Evolutionary conservation across 1,284 basidiomycete genomes (phyloP).

Genomic region (Crepidotus sp.): DNA sequence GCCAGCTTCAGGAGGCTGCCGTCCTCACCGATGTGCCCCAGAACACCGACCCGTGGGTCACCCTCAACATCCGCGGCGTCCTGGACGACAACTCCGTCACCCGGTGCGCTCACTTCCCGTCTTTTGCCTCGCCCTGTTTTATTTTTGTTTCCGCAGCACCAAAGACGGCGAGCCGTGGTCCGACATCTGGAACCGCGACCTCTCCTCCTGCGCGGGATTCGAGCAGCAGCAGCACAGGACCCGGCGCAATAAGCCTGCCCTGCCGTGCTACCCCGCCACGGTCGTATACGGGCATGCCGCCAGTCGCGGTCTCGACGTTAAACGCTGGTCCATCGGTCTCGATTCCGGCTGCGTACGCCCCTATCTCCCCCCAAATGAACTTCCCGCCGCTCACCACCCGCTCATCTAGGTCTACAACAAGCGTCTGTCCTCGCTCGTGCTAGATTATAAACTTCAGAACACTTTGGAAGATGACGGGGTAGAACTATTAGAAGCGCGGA

Average conservation of each 20-base stretch:
- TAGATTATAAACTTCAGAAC: slow-evolving; percentile 25
- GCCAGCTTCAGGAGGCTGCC: slow-evolving; percentile 47
- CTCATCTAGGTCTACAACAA: slow-evolving; percentile 39
- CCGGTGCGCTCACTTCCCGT: slow-evolving; percentile 27
- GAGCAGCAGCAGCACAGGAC: slow-evolving; percentile 17
- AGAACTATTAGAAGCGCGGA: slow-evolving; percentile 10
- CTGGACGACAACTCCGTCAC: slow-evolving; percentile 41
- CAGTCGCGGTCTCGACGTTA: slow-evolving; percentile 64
- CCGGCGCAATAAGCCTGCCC: slow-evolving; percentile 19
- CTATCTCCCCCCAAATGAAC: not conserved
- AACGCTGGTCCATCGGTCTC: slow-evolving; percentile 71
- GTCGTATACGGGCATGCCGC: slow-evolving; percentile 84
- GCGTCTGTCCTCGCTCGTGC: slow-evolving; percentile 48
- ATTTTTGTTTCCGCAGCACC: slow-evolving; percentile 22
- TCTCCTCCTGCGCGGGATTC: slow-evolving; percentile 58
- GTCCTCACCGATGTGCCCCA: slow-evolving; percentile 60
- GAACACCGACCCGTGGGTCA: slow-evolving; percentile 65
- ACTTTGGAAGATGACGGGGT: not conserved
- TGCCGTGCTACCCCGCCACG: slow-evolving; percentile 66
- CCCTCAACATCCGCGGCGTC: slow-evolving; percentile 71
- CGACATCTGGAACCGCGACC: slow-evolving; percentile 63
- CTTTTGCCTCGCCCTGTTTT: not conserved
- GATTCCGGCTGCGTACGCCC: slow-evolving; percentile 72
- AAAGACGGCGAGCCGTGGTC: slow-evolving; percentile 65
- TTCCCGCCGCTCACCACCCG: not conserved